A percentile compares a stretch with the other conserved stretches of the same genome.
Conservation (phyloP, 768 basidiomycete genomes). For the Hysterangium stoloniferum region DNA sequence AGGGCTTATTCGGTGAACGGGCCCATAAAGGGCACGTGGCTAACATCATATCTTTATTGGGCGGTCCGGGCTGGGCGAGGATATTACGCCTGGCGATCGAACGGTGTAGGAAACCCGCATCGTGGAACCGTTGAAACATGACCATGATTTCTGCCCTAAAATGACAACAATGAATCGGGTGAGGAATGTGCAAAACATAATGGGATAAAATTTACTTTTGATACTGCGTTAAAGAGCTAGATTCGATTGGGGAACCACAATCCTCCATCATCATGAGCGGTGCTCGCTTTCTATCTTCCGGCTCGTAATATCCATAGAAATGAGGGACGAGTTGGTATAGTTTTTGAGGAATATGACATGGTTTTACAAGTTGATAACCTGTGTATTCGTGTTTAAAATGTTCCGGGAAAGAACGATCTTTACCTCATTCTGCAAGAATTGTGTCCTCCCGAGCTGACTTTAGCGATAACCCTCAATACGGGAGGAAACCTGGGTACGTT, state of each 20-base stretch:
- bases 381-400: neutral
- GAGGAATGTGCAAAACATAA: too few species aligned
- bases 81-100: neutral
- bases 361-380: neutral
- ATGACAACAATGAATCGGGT: too few species aligned
- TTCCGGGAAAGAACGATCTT: neutral
- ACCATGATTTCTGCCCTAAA: neutral
- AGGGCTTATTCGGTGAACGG: neutral
- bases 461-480: neutral
- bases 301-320: constrained; percentile 3
- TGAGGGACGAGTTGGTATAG: neutral
- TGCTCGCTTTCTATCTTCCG: too few species aligned
- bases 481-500: neutral
- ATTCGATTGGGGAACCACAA: neutral
- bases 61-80: neutral
- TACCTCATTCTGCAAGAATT: neutral
- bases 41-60: neutral
- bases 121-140: neutral
- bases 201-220: neutral
- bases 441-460: neutral
- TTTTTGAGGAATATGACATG: neutral
- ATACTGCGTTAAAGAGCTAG: neutral
- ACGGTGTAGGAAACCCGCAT: neutral
- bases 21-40: neutral
- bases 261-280: too few species aligned